phyloP scores from a whole-genome alignment of 2,329 filamentous ascomycete species.

The Trichoderma harzianum region DNA sequence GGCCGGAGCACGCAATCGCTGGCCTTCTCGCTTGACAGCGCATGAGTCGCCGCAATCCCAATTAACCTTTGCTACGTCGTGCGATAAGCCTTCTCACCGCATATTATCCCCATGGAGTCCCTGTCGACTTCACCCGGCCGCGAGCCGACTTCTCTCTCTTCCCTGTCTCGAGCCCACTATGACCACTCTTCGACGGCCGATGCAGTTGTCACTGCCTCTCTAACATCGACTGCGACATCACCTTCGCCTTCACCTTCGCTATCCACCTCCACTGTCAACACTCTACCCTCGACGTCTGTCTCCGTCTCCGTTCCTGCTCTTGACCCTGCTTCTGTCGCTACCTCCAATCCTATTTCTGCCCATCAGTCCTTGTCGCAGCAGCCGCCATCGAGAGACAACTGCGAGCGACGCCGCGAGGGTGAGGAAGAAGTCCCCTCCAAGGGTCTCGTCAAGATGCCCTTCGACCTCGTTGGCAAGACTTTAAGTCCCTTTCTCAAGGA shows the following conservation, averaged over 20 bases:
- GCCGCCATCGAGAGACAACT: constrained; percentile 42
- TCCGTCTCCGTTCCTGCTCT: neutral
- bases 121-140: constrained; percentile 13
- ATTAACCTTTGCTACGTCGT: constrained; percentile 14
- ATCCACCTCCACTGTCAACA: constrained; percentile 2
- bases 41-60: constrained; percentile 17
- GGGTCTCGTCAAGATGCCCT: constrained; percentile 54
- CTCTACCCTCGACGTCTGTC: neutral
- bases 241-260: neutral
- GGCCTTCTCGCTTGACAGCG: neutral
- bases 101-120: constrained; percentile 20
- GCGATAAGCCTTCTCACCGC: constrained; percentile 15
- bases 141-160: constrained; percentile 9
- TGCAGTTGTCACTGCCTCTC: neutral
- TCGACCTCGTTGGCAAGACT: constrained; percentile 69
- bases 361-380: constrained; percentile 21
- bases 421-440: constrained; percentile 44
- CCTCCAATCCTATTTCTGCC: neutral
- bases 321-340: neutral
- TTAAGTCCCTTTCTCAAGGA: constrained; percentile 85
- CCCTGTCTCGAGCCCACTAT: constrained; percentile 8
- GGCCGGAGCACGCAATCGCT: constrained; percentile 20
- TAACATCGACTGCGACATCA: constrained; percentile 6
- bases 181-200: neutral
- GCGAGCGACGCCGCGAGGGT: constrained; percentile 49